Percentiles rank a stretch among this genome's conserved stretches.
Conservation (phyloP, 768 basidiomycete genomes). For the Lentinula boryana region DNA sequence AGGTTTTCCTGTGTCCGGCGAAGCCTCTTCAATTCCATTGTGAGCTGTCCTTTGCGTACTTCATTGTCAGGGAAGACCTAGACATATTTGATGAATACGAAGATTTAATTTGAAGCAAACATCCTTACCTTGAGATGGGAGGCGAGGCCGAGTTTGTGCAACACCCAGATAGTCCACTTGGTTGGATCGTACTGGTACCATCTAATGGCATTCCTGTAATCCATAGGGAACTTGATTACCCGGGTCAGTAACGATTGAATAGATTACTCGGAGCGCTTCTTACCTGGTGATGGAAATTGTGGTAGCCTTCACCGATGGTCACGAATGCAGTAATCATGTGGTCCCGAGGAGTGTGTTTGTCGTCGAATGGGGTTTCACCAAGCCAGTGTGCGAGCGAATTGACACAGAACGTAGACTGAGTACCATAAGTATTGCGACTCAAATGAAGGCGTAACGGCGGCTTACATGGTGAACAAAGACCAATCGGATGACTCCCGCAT, state of each 20-base stretch:
- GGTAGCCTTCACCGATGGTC: constrained; percentile 95
- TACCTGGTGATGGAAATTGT: constrained; percentile 90
- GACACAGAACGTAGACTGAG: constrained; percentile 92
- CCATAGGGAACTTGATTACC: constrained; percentile 76
- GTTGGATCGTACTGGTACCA: constrained; percentile 94
- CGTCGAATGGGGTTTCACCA: constrained; percentile 88
- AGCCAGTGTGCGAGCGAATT: constrained; percentile 98
- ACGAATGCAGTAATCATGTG: constrained; percentile 85
- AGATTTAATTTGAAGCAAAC: neutral
- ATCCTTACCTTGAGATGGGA: constrained; percentile 55
- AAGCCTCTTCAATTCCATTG: constrained; percentile 90
- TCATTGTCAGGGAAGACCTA: constrained; percentile 51
- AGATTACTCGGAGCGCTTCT: neutral
- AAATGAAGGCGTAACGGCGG: constrained; percentile 12
- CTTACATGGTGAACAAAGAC: constrained; percentile 85
- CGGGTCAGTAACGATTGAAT: neutral
- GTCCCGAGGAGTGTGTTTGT: constrained; percentile 91
- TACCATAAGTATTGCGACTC: neutral
- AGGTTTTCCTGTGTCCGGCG: constrained; percentile 72
- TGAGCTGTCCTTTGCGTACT: constrained; percentile 83
- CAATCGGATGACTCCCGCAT: constrained; percentile 73
- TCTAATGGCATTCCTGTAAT: constrained; percentile 93
- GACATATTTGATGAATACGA: neutral
- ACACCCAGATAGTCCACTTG: constrained; percentile 82
- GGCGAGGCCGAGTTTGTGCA: constrained; percentile 57